These are phyloP conservation scores for Chlorencoelia australis DNA, from an alignment of 2,329 filamentous ascomycete genomes.

Conservation along the genomic window DNA sequence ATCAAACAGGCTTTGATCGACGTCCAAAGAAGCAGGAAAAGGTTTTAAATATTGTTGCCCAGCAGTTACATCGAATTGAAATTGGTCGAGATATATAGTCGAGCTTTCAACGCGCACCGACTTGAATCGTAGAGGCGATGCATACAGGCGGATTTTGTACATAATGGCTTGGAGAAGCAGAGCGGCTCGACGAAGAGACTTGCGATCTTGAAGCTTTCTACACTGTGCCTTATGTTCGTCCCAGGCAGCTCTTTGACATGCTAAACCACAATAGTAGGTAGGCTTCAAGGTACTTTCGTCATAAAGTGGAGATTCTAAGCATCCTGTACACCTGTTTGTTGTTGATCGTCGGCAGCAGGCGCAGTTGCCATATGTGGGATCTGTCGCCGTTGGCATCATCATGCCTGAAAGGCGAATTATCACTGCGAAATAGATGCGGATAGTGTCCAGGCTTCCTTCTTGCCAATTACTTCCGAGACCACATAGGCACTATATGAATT, in stretches of 20 bases:
- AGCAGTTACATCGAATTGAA: too few relatives aligned
- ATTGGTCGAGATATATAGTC: conserved; percentile 2
- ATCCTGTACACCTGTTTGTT: conserved; percentile 5
- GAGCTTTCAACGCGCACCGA: conserved; percentile 3
- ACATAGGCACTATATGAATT: too few relatives aligned
- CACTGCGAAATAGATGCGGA: too few relatives aligned
- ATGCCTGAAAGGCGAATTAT: too few relatives aligned
- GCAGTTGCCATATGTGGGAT: not conserved
- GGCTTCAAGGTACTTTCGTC: conserved; percentile 4
- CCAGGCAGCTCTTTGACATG: conserved; percentile 6
- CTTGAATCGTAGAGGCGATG: conserved; percentile 1
- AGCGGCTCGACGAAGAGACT: conserved; percentile 1
- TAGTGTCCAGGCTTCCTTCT: too few relatives aligned
- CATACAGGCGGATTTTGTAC: conserved; percentile 1
- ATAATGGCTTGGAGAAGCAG: conserved; percentile 4
- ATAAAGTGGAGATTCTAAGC: conserved; percentile 6
- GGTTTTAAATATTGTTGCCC: too few relatives aligned
- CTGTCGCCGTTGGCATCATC: too few relatives aligned
- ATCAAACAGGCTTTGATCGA: not conserved
- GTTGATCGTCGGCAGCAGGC: not conserved
- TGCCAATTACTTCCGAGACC: too few relatives aligned
- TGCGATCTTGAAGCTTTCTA: conserved; percentile 9
- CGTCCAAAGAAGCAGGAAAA: not conserved
- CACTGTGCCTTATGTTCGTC: conserved; percentile 5
- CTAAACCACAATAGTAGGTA: conserved; percentile 5